Evolutionary conservation across 768 basidiomycete genomes (phyloP), one percentile per base, ranked within the genome.

Genomic region (Auriscalpium microsporum): DNA sequence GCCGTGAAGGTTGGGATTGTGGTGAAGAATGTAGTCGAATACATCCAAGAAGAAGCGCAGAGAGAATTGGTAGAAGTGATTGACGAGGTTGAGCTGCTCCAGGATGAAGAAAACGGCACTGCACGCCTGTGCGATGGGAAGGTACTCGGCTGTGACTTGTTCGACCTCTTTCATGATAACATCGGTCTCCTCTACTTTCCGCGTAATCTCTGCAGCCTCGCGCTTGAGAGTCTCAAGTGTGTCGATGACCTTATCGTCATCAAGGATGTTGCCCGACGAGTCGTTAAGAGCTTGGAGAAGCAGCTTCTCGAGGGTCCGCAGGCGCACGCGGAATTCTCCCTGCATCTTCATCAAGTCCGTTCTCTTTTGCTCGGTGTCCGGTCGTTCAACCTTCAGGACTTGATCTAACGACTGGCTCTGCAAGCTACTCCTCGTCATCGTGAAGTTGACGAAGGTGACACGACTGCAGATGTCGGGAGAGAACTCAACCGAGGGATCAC

Each of bases 31-130:
- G 63, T 88, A 91, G 72, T 98, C 92, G 72, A 99, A 99, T 65
- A 97, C 95, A 68, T 96, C 95, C 56, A 98, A 80, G 87, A 99
- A 99, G 79, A 95, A 97, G 33, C 78, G 86, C 47, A 99, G 79
- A 2, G 96, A 98, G 77, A 99, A 99, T 69, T 97, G 92, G 67
- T 99, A 99, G 75, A 98, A 98, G 71, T 96, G 95, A 66, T 95
- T 92, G 74, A 97, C 82, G 52, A 87, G 78, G 67, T 91, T 87
- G 50, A 98, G 79, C 65, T 97, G 94, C 65, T 98, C 95, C 63
- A 99, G 75, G 56, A 95, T 88, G 73, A 99, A 99, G 81, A 91
- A 99, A 45, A 97, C 85, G 1, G 92, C 84, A 67, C 94, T 95
- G 78, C 94, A 96, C 4, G 94, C 93, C 65, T 94, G 91, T 0